Percentiles rank a stretch among this genome's conserved stretches.
Conservation (phyloP, 2,329 filamentous ascomycete genomes). For the Alternaria tenuissima region DNA sequence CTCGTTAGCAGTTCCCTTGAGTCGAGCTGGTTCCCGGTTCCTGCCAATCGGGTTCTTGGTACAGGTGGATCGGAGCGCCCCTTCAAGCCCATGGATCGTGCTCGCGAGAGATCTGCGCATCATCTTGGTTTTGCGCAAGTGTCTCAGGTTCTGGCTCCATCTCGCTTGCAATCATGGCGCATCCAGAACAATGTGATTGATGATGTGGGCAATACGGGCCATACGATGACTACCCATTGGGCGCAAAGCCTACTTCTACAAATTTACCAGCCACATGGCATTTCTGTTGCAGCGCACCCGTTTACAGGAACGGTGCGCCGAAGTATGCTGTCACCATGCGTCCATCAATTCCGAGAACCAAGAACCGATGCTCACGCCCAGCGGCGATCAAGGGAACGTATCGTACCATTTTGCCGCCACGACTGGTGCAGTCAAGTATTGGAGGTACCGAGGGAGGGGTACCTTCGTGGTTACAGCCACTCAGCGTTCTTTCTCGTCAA, state of each 20-base stretch:
- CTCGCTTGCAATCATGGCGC: slow-evolving; percentile 12
- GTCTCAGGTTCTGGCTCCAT: slow-evolving; percentile 27
- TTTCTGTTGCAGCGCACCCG: neutral
- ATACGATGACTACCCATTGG: neutral
- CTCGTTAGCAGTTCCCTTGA: slow-evolving; percentile 7
- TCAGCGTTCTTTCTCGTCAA: slow-evolving; percentile 5
- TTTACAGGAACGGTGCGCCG: neutral
- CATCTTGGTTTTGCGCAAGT: slow-evolving; percentile 20
- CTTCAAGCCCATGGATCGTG: slow-evolving; percentile 18
- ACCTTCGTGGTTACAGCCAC: slow-evolving; percentile 20
- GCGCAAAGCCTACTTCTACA: neutral
- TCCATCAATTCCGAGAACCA: slow-evolving; percentile 14
- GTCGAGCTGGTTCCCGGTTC: slow-evolving; percentile 4
- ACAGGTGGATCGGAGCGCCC: slow-evolving; percentile 17
- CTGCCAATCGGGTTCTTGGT: slow-evolving; percentile 18
- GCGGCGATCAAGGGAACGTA: slow-evolving; percentile 10
- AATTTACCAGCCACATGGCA: slow-evolving; percentile 5
- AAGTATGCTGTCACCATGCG: slow-evolving; percentile 23
- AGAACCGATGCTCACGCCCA: slow-evolving; percentile 10
- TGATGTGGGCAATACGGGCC: slow-evolving; percentile 4
- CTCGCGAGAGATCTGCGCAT: slow-evolving; percentile 23
- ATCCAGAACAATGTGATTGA: neutral
- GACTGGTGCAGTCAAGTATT: slow-evolving; percentile 23
- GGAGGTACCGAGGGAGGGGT: slow-evolving; percentile 27
- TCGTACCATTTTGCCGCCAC: slow-evolving; percentile 28